Evolutionary conservation across 2,329 filamentous ascomycete species (phyloP), one percentile per base, ranked within the genome.

Genomic region (Penicillium sp.): DNA sequence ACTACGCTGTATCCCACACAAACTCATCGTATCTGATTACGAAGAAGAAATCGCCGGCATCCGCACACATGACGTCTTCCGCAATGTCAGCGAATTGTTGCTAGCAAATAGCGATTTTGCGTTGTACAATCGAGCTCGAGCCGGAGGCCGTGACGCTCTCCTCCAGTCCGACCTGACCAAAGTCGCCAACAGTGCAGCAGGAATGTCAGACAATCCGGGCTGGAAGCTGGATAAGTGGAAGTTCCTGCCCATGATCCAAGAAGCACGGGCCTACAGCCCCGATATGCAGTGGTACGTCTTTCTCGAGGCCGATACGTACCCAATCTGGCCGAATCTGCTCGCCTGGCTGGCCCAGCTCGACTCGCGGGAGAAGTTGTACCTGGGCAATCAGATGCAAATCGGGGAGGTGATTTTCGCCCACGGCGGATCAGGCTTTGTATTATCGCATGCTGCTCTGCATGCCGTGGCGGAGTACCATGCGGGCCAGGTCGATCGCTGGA

Each of bases 21-120:
- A 81, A 50, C 76, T 81, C 55, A 80, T 87, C 64, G 85, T 85
- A 70, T 87, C 84, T 58, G 85, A 87, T 70, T 82, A 81, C 55
- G 78, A 81, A 44, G 80, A 84, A 69, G 70, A 77, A 2, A 79
- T 86, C 49, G 74, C 77, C 9, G 82, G 83, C 33, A 72, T 80
- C 50, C 76, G 74, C 14, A 71, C 84, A 4, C 70, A 82, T 66
- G 81, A 85, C 65, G 81, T 80, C 37, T 76, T 86, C 24, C 75
- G 75, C 39, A 75, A 77, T 22, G 74, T 83, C 44, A 65, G 58
- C 49, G 47, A 60, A 11, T 40, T 58, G 9, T 50, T 67, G 6
- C 56, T 58, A n/a, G n/a, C 18, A 16, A 61, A 61, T n/a, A 0
- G 33, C 4, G 66, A 68, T 49, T 68, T 69, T 58, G 64, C 59